These are phyloP conservation scores for Pistacia integerrima DNA, from an alignment of 345 rosid species.

Conservation along the genomic window DNA sequence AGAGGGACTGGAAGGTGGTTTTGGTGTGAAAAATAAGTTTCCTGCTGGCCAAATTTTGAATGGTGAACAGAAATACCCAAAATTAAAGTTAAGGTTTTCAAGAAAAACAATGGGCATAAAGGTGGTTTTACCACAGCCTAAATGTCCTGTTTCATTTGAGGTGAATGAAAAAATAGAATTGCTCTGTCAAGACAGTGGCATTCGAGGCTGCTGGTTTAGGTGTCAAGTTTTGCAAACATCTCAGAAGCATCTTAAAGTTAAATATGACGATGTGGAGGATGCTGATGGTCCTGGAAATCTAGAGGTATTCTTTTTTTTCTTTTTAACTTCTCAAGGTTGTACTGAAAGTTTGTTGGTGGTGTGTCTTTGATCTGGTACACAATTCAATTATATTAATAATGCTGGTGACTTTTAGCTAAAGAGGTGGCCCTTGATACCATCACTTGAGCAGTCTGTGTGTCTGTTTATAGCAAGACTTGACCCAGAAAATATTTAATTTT, in stretches of 20 bases:
- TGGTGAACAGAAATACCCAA: constrained; percentile 22
- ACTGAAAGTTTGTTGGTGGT: not conserved
- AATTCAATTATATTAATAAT: not conserved
- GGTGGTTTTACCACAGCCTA: constrained; percentile 9
- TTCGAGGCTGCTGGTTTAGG: constrained; percentile 63
- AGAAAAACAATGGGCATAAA: constrained; percentile 21
- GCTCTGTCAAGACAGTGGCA: constrained; percentile 57
- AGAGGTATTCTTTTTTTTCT: constrained; percentile 32
- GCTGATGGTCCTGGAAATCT: constrained; percentile 41
- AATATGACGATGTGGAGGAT: constrained; percentile 43
- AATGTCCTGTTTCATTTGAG: constrained; percentile 15
- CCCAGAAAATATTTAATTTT: not conserved
- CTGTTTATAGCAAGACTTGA: not conserved
- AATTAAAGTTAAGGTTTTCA: constrained; percentile 36
- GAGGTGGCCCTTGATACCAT: not conserved
- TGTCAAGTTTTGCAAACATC: constrained; percentile 37
- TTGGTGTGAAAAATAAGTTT: constrained; percentile 16
- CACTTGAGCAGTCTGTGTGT: not conserved
- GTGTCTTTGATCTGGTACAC: not conserved
- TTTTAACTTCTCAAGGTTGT: not conserved
- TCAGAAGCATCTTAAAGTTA: constrained; percentile 35
- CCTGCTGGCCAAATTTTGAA: constrained; percentile 9
- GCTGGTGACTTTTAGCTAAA: not conserved
- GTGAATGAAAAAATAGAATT: constrained; percentile 43
- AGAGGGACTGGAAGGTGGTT: constrained; percentile 22